These are phyloP conservation scores for Malbranchea zuffiana DNA, from an alignment of 2,329 filamentous ascomycete genomes.

Conservation along the genomic window DNA sequence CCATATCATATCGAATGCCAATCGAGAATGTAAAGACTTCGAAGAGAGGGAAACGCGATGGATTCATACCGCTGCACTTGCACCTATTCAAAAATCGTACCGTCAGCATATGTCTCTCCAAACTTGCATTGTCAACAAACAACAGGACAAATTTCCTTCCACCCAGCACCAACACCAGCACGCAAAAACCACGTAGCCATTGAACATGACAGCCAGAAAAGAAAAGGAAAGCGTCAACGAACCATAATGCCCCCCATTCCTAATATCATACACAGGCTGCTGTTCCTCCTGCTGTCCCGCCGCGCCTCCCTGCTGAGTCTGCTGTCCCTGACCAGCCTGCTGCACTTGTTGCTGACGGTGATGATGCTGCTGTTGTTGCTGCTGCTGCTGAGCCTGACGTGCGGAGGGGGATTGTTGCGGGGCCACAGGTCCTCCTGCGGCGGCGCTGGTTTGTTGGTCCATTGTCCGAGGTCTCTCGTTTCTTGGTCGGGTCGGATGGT, in stretches of 20 bases:
- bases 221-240: constrained; percentile 23
- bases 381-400: constrained; percentile 6
- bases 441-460: constrained; percentile 10
- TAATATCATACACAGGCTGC: constrained; percentile 60
- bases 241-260: constrained; percentile 70
- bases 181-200: too few relatives aligned
- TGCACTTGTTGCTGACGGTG: constrained; percentile 10
- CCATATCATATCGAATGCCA: not conserved
- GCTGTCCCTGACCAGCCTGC: constrained; percentile 30
- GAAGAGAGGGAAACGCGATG: constrained; percentile 22
- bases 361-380: constrained; percentile 5
- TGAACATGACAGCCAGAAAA: too few relatives aligned
- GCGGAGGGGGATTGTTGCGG: constrained; percentile 2
- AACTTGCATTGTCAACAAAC: not conserved
- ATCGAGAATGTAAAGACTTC: constrained; percentile 1
- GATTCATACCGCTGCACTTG: constrained; percentile 51
- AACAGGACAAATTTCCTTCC: too few relatives aligned
- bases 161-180: too few relatives aligned
- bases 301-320: constrained; percentile 3
- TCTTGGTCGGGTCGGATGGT: too few relatives aligned
- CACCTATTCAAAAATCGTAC: too few relatives aligned
- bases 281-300: constrained; percentile 43
- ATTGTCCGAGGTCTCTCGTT: too few relatives aligned
- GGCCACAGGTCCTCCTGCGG: constrained; percentile 4
- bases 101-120: constrained; percentile 2